phyloP scores from a whole-genome alignment of 345 rosid species.

The Hibiscus mutabilis region DNA sequence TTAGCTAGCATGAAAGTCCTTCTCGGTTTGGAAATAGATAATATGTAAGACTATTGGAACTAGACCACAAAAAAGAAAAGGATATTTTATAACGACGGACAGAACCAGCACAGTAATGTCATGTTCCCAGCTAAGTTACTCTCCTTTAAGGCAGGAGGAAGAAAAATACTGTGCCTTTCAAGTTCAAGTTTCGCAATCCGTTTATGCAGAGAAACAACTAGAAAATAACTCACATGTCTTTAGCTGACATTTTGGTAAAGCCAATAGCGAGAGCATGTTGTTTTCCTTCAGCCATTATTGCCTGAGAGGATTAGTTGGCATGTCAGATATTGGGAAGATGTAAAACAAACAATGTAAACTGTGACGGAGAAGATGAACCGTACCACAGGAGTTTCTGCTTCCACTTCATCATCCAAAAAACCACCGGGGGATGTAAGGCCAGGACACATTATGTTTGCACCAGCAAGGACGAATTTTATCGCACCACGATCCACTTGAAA shows the following conservation, averaged over 20 bases:
- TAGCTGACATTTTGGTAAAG: slow-evolving; percentile 96
- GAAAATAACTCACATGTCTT: slow-evolving; percentile 73
- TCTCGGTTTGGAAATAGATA: background rate
- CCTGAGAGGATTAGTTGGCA: slow-evolving; percentile 38
- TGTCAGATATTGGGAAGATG: slow-evolving; percentile 6
- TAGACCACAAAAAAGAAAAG: background rate
- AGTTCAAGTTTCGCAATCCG: background rate
- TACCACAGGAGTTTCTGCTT: slow-evolving; percentile 94
- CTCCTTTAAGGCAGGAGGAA: background rate
- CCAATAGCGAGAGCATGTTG: slow-evolving; percentile 98
- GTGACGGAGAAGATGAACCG: slow-evolving; percentile 4
- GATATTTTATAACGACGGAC: background rate
- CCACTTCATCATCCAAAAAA: slow-evolving; percentile 83
- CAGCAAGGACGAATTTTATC: slow-evolving; percentile 86
- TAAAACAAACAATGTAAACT: slow-evolving; percentile 5
- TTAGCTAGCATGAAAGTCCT: background rate
- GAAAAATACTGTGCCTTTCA: background rate
- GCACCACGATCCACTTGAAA: slow-evolving; percentile 98
- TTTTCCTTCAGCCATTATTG: slow-evolving; percentile 98
- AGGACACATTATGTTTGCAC: slow-evolving; percentile 99
- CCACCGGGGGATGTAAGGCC: slow-evolving; percentile 99
- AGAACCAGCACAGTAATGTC: background rate
- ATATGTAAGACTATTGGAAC: background rate
- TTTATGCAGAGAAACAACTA: background rate
- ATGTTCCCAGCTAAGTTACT: background rate